Evolutionary conservation across 805 yeast species (phyloP).

Genomic region (Wickerhamomyces mucosus): DNA sequence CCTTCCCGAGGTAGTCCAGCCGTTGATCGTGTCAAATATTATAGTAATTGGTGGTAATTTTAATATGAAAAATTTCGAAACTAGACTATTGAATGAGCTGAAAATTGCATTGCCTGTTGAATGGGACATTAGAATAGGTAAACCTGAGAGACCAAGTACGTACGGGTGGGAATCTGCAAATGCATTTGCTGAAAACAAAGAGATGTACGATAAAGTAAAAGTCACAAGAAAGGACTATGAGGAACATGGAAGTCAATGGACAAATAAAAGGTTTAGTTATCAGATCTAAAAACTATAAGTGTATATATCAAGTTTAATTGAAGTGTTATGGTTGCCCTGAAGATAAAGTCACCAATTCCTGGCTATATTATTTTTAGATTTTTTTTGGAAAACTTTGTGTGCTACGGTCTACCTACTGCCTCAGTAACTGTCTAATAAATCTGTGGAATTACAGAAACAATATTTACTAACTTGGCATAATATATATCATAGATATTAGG

Average conservation of each 20-base stretch:
- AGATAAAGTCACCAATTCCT: slow-evolving; percentile 1
- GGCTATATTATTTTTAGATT: too few relatives aligned
- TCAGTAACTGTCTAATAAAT: too few relatives aligned
- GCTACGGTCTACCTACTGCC: too few relatives aligned
- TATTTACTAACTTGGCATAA: too few relatives aligned
- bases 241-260: slow-evolving; percentile 64
- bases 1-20: slow-evolving; percentile 65
- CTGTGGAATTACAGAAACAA: too few relatives aligned
- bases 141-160: slow-evolving; percentile 28
- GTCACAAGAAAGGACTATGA: slow-evolving; percentile 73
- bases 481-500: too few relatives aligned
- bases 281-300: too few relatives aligned
- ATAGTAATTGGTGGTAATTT: slow-evolving; percentile 78
- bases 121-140: slow-evolving; percentile 48
- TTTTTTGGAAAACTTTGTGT: too few relatives aligned
- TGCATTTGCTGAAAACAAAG: slow-evolving; percentile 22
- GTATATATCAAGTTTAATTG: too few relatives aligned
- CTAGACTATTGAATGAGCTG: slow-evolving; percentile 51
- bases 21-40: slow-evolving; percentile 72
- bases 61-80: slow-evolving; percentile 55
- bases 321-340: too few relatives aligned
- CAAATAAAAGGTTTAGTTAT: slow-evolving; percentile 32
- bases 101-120: slow-evolving; percentile 62
- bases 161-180: slow-evolving; percentile 53
- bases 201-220: slow-evolving; percentile 36